Conservation (phyloP, 2,329 filamentous ascomycete genomes). For the Epichloe elymi region DNA sequence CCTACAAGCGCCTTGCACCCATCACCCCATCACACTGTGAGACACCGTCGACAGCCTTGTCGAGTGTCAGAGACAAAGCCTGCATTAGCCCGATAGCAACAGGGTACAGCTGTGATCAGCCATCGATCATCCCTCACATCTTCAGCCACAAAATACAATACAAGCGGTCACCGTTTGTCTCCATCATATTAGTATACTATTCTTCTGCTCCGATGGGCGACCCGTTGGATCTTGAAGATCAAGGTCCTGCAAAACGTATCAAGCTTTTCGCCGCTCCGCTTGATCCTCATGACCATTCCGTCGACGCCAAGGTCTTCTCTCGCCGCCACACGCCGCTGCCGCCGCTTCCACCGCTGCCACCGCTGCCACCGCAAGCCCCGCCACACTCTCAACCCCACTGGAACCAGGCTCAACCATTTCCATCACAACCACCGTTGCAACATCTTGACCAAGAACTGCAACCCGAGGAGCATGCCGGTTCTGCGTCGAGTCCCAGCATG, state of each 20-base stretch:
- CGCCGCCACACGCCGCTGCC: neutral
- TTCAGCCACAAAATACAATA: neutral
- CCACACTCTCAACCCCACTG: neutral
- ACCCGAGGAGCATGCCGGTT: neutral
- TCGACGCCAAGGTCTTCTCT: neutral
- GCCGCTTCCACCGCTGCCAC: neutral
- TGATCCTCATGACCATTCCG: neutral
- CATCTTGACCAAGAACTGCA: neutral
- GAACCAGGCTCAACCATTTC: neutral
- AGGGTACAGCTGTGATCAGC: neutral
- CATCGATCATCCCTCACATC: neutral
- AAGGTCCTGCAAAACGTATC: conserved; percentile 13
- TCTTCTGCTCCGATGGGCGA: conserved; percentile 8
- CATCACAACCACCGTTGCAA: neutral
- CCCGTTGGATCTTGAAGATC: conserved; percentile 4
- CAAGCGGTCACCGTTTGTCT: neutral
- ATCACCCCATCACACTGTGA: too few relatives aligned
- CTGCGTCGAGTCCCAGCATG: neutral
- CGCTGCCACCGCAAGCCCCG: neutral
- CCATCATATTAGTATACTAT: too few relatives aligned
- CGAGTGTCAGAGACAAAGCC: too few relatives aligned
- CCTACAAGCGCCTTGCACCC: too few relatives aligned
- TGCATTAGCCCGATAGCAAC: neutral
- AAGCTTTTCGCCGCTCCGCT: conserved; percentile 7
- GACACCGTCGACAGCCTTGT: too few relatives aligned